Percentiles rank a stretch among this genome's conserved stretches.
Conservation (phyloP, 164 flowering plant genomes). For the Annona squamosa region DNA sequence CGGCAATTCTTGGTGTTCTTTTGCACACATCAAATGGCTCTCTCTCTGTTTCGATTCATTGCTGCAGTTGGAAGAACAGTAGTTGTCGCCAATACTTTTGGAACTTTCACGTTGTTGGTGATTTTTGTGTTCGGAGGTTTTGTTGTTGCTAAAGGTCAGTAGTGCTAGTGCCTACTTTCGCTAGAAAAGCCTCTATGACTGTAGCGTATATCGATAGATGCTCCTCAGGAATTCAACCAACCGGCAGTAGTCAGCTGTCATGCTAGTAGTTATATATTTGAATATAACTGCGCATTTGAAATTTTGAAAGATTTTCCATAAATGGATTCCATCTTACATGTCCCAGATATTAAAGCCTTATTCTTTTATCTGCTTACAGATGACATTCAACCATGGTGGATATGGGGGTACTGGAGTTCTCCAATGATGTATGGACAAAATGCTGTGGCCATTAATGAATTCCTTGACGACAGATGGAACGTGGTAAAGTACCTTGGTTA, state of each 20-base stretch:
- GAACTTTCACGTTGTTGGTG: slow-evolving; percentile 39
- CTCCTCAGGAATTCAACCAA: background rate
- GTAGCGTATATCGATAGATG: background rate
- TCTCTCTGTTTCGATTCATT: slow-evolving; percentile 48
- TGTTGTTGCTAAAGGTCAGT: slow-evolving; percentile 49
- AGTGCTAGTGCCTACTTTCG: background rate
- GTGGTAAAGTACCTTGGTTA: slow-evolving; percentile 22
- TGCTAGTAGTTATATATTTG: background rate
- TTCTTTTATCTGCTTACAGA: slow-evolving; percentile 22
- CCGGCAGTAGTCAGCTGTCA: background rate
- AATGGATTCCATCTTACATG: background rate
- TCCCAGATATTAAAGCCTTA: slow-evolving; percentile 3
- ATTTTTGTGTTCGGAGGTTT: slow-evolving; percentile 62
- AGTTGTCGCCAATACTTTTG: slow-evolving; percentile 41
- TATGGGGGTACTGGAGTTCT: slow-evolving; percentile 22
- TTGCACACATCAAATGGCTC: slow-evolving; percentile 44
- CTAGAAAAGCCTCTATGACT: background rate
- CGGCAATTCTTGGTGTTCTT: slow-evolving; percentile 41
- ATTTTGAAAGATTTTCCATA: background rate
- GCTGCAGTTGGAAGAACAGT: slow-evolving; percentile 44
- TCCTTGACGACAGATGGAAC: slow-evolving; percentile 55
- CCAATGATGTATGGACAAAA: slow-evolving; percentile 46
- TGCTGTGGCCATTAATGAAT: slow-evolving; percentile 50
- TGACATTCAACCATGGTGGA: slow-evolving; percentile 45
- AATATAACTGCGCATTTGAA: background rate